These are phyloP conservation scores for Ormosia emarginata DNA, from an alignment of 306 rosid genomes.

Conservation along the genomic window DNA sequence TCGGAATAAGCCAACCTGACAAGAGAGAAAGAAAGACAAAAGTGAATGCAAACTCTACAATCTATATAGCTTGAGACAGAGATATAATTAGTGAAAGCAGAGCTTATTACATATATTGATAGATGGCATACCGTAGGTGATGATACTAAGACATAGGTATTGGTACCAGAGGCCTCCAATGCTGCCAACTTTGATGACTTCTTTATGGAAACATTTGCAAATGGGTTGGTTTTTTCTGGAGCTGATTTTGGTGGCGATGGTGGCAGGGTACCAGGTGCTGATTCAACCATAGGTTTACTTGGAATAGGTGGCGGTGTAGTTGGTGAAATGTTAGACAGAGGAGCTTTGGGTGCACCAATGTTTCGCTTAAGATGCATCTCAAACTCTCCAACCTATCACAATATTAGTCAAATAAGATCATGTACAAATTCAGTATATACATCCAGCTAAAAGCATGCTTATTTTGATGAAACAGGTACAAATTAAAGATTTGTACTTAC, in stretches of 20 bases:
- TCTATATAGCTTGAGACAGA: constrained; percentile 4
- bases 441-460: constrained; percentile 13
- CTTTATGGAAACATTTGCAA: constrained; percentile 35
- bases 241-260: constrained; percentile 58
- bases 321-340: constrained; percentile 72
- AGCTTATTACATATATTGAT: neutral
- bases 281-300: constrained; percentile 68
- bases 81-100: neutral
- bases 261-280: constrained; percentile 46
- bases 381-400: constrained; percentile 85
- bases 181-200: constrained; percentile 73
- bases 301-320: constrained; percentile 77
- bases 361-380: constrained; percentile 95
- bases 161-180: constrained; percentile 76
- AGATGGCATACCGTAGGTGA: constrained; percentile 67
- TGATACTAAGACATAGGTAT: constrained; percentile 54
- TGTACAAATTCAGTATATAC: neutral
- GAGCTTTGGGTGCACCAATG: constrained; percentile 61
- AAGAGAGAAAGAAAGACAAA: neutral
- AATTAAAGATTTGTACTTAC: neutral
- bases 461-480: neutral
- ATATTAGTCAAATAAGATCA: constrained; percentile 11
- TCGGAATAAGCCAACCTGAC: constrained; percentile 83
- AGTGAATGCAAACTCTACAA: constrained; percentile 19
- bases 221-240: constrained; percentile 56